These are phyloP conservation scores for Penicillium alfredii DNA, from an alignment of 495 filamentous ascomycete species.

Conservation along the genomic window DNA sequence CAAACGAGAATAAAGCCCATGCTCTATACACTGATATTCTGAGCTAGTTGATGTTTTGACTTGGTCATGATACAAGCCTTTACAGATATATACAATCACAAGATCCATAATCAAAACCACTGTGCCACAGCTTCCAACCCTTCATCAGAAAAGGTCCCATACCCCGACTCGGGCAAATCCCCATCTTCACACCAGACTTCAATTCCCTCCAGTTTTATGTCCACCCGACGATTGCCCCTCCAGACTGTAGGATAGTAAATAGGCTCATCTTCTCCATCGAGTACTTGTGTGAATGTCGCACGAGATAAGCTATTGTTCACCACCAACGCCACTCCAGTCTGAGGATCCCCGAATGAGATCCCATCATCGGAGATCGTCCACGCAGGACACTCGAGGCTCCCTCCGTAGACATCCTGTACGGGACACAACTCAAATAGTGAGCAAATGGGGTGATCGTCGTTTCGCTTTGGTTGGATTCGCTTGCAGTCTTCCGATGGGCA, in stretches of 20 bases:
- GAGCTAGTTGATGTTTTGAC: too few relatives aligned
- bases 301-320: background rate
- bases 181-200: background rate
- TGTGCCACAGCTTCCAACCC: too few relatives aligned
- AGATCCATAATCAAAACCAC: too few relatives aligned
- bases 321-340: slow-evolving; percentile 2
- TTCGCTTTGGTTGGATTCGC: slow-evolving; percentile 4
- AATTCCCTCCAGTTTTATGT: background rate
- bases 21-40: too few relatives aligned
- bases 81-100: too few relatives aligned
- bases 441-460: too few relatives aligned
- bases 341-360: background rate
- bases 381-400: slow-evolving; percentile 1
- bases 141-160: too few relatives aligned
- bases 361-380: slow-evolving; percentile 2
- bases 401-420: background rate
- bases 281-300: background rate
- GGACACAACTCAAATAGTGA: slow-evolving; percentile 1
- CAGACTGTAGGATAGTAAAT: background rate
- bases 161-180: background rate
- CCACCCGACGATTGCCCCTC: background rate
- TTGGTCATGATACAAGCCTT: too few relatives aligned
- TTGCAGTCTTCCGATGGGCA: background rate
- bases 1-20: too few relatives aligned
- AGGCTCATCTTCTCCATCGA: background rate